Evolutionary conservation across 768 basidiomycete genomes (phyloP).

Genomic region (Hypholoma fasciculare): DNA sequence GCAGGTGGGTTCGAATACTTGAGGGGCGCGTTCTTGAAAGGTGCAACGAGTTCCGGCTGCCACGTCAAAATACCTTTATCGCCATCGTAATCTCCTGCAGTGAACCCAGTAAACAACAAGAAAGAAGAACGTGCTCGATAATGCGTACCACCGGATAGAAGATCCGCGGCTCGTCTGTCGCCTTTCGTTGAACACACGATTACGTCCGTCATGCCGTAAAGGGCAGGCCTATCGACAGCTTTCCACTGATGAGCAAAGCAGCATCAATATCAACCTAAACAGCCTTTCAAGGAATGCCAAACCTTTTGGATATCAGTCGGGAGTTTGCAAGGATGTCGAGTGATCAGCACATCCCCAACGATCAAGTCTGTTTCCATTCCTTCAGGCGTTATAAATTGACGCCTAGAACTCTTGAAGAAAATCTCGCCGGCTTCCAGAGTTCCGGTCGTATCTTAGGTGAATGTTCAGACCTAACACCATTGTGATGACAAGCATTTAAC

Average conservation of each 20-base stretch:
- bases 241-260: conserved; percentile 38
- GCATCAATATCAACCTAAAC: neutral
- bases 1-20: conserved; percentile 50
- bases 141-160: conserved; percentile 58
- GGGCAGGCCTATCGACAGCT: conserved; percentile 51
- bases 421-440: conserved; percentile 56
- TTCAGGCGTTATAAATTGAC: conserved; percentile 39
- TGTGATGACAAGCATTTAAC: neutral
- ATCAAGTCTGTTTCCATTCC: conserved; percentile 50
- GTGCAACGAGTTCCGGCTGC: conserved; percentile 52
- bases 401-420: conserved; percentile 50
- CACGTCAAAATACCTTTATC: conserved; percentile 61
- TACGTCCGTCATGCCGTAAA: conserved; percentile 54
- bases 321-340: conserved; percentile 69
- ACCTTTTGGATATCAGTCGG: conserved; percentile 71
- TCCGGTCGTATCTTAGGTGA: conserved; percentile 48
- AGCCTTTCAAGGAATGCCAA: conserved; percentile 2
- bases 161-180: conserved; percentile 56
- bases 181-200: conserved; percentile 59
- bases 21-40: conserved; percentile 54
- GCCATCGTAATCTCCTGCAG: conserved; percentile 69
- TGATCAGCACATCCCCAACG: conserved; percentile 59
- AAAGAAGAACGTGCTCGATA: neutral
- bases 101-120: neutral
- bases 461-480: neutral